Percentiles rank a stretch among this genome's conserved stretches.
These are phyloP conservation scores for Colletotrichum sidae DNA, from an alignment of 2,329 filamentous ascomycete species.

Conservation along the genomic window DNA sequence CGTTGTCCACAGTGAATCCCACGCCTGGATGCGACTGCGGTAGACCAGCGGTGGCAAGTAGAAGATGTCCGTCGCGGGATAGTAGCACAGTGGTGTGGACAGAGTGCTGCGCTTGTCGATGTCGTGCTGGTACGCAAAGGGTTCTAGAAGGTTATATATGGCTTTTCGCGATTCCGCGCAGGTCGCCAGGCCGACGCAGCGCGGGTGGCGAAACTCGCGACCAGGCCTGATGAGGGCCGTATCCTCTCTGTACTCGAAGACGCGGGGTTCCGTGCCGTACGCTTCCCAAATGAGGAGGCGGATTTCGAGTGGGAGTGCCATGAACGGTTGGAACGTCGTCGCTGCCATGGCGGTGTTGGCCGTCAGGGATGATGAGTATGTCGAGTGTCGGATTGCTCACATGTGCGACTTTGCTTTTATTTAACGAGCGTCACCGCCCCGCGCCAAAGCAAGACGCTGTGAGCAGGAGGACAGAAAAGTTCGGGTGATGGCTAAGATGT, in stretches of 20 bases:
- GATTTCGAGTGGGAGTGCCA: conserved; percentile 27
- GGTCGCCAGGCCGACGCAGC: conserved; percentile 15
- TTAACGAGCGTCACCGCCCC: too few species aligned
- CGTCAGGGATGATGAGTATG: neutral
- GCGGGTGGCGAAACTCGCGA: conserved; percentile 27
- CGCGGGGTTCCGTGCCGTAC: conserved; percentile 9
- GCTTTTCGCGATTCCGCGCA: conserved; percentile 27
- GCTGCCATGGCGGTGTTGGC: neutral
- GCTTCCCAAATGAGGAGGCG: conserved; percentile 32
- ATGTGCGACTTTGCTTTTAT: too few species aligned
- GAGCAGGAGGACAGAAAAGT: too few species aligned
- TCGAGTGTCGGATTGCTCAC: too few species aligned
- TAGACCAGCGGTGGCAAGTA: conserved; percentile 32
- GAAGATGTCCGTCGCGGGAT: conserved; percentile 19
- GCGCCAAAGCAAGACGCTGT: too few species aligned
- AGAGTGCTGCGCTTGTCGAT: conserved; percentile 16
- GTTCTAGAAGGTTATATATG: conserved; percentile 4
- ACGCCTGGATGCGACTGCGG: conserved; percentile 29
- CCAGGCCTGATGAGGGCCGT: conserved; percentile 21
- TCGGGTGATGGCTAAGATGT: conserved; percentile 6
- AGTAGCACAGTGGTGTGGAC: neutral
- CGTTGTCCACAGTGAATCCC: conserved; percentile 32
- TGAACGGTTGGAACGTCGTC: conserved; percentile 18
- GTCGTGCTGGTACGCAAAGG: conserved; percentile 27
- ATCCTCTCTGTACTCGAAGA: conserved; percentile 31